Evolutionary conservation across 2,329 filamentous ascomycete species (phyloP).

Genomic region (Huntiella savannae): DNA sequence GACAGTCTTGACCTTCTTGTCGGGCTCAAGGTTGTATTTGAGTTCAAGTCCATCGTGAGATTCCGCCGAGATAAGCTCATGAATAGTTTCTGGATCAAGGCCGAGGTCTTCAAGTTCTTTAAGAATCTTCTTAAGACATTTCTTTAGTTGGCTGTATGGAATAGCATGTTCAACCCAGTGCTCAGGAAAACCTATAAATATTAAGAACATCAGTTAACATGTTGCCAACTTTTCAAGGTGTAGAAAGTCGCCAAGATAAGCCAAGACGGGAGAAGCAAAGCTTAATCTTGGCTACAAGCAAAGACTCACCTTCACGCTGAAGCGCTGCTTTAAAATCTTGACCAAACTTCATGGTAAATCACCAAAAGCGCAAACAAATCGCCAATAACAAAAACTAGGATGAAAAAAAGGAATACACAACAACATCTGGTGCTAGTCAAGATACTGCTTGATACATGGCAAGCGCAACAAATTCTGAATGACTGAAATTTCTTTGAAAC

Average conservation of each 20-base stretch:
- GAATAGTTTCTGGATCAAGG: conserved; percentile 51
- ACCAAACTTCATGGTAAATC: conserved; percentile 62
- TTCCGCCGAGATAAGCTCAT: conserved; percentile 38
- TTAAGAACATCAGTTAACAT: background rate
- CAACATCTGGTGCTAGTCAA: too few species aligned
- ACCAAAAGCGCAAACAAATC: too few species aligned
- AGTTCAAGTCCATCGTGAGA: conserved; percentile 27
- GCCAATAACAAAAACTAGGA: too few species aligned
- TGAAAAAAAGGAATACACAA: background rate
- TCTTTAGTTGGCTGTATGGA: conserved; percentile 71
- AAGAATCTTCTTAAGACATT: conserved; percentile 67
- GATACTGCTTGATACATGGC: too few species aligned
- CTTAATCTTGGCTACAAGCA: background rate
- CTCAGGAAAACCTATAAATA: conserved; percentile 42
- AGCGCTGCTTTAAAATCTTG: conserved; percentile 56
- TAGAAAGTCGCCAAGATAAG: background rate
- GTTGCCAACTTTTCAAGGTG: background rate
- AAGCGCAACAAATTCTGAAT: too few species aligned
- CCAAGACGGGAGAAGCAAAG: background rate
- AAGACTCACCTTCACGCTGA: conserved; percentile 32
- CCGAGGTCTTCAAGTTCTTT: conserved; percentile 51
- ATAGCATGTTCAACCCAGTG: conserved; percentile 59
- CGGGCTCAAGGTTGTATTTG: conserved; percentile 34
- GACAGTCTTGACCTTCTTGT: conserved; percentile 30
- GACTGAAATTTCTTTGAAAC: too few species aligned